Percentiles rank a stretch among this genome's conserved stretches.
Evolutionary conservation across 2,329 filamentous ascomycete species (phyloP).

Genomic region (Aspergillus neotritici): DNA sequence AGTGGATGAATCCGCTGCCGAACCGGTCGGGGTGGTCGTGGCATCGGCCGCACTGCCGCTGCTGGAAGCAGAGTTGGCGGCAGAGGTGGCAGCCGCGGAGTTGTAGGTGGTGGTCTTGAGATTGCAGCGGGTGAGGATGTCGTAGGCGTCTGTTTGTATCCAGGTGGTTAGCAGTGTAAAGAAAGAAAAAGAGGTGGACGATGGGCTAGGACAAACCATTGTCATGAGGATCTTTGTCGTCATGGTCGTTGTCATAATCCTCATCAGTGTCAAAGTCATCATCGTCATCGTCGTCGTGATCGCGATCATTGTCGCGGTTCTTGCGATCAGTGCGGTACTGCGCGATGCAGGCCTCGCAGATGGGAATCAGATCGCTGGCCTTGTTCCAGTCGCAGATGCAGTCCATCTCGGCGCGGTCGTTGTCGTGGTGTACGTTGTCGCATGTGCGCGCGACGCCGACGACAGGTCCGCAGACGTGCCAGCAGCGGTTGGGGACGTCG

Average conservation of each 20-base stretch:
- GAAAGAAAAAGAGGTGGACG: too few species aligned
- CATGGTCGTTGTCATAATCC: constrained; percentile 9
- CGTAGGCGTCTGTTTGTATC: constrained; percentile 24
- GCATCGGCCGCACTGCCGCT: neutral
- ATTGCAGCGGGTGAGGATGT: constrained; percentile 25
- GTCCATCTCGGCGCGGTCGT: constrained; percentile 21
- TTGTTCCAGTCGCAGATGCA: constrained; percentile 26
- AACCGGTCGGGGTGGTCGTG: neutral
- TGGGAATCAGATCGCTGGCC: constrained; percentile 22
- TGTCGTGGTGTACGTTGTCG: constrained; percentile 19
- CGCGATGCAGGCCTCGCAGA: constrained; percentile 31
- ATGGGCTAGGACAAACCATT: constrained; percentile 19
- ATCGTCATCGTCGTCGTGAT: constrained; percentile 15
- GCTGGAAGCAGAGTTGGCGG: neutral
- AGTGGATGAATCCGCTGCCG: neutral
- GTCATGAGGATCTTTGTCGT: constrained; percentile 16
- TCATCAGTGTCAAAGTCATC: constrained; percentile 10
- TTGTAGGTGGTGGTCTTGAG: constrained; percentile 25
- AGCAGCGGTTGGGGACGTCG: constrained; percentile 26
- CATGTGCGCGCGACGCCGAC: constrained; percentile 21
- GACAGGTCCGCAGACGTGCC: constrained; percentile 20
- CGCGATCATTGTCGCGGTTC: constrained; percentile 9
- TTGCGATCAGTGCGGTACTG: constrained; percentile 16
- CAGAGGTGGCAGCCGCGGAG: constrained; percentile 18
- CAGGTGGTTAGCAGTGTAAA: constrained; percentile 6